Base-by-base conservation (phyloP, 129 eudicot genomes). In the Centaurea solstitialis region DNA sequence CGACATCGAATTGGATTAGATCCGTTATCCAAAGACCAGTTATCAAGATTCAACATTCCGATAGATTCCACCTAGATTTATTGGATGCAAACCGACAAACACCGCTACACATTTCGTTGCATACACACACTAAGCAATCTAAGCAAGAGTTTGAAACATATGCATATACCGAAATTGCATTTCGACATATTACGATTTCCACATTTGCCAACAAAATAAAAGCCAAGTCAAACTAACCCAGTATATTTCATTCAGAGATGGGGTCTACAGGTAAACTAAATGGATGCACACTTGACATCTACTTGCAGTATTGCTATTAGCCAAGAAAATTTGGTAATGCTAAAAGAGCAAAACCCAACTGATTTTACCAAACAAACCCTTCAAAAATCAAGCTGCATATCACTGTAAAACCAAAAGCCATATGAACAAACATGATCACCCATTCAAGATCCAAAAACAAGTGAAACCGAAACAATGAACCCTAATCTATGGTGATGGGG, bases 401-500 rank as follows among this genome's bases (percentile, higher is more conserved):
- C 5, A 65, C 11, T 40, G 64, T 20, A 74, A 4, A 35, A 67
- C 76, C 76, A 75, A 68, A 81, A 65, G 9, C 38, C 43, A 81
- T 77, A 77, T 50, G 21, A 68, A 82, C 85, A 68, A 68, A 23
- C 47, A 53, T 20, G 41, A 24, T 53, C 62, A 17, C 28, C 28
- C 22, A 70, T 69, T 57, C 37, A 26, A 76, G 39, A 76, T 61
- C 40, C 73, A 41, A 21, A 28, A 65, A 68, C 75, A 68, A 33
- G 6, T 0, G 11, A 35, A 71, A 76, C 72, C 24, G 6, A 20
- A 69, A 15, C 22, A 2, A 23, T 0, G 17, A 50, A 45, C 53
- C 85, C 78, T 82, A 82, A 7, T 76, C 86, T 59, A 82, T 7
- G n/a, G 7, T 28, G 40, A 84, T 66, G 21, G 84, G 87, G 75